Percentiles rank a stretch among this genome's conserved stretches.
phyloP scores from a whole-genome alignment of 768 basidiomycete species.

The Phallus indusiatus region DNA sequence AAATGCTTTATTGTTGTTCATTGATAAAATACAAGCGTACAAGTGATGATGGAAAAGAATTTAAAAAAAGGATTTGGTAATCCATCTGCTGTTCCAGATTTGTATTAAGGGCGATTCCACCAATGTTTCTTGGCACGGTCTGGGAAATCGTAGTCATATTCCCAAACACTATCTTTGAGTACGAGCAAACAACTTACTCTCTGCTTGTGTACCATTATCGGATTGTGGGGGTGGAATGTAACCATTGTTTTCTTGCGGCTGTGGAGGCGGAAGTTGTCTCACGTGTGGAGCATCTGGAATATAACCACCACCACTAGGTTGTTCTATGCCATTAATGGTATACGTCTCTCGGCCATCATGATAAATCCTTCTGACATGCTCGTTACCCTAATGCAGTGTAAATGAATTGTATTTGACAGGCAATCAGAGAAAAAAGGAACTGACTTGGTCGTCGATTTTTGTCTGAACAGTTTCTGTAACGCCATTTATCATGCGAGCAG shows the following conservation, averaged over 20 bases:
- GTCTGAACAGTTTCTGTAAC: constrained; percentile 49
- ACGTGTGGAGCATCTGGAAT: background rate
- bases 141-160: background rate
- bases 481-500: constrained; percentile 55
- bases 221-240: background rate
- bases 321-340: constrained; percentile 60
- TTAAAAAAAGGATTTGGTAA: background rate
- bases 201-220: background rate
- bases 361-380: constrained; percentile 55
- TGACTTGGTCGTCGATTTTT: constrained; percentile 49
- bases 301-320: constrained; percentile 12
- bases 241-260: background rate
- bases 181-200: background rate
- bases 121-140: constrained; percentile 1
- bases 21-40: background rate
- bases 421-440: constrained; percentile 17
- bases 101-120: background rate
- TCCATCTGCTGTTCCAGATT: background rate
- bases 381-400: constrained; percentile 48
- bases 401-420: constrained; percentile 12
- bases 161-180: background rate
- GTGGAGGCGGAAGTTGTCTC: constrained; percentile 9
- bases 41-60: background rate
- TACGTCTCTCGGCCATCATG: constrained; percentile 58
- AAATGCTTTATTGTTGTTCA: background rate